phyloP scores from a whole-genome alignment of 2,329 filamentous ascomycete genomes.

The Sclerotinia trifoliorum region DNA sequence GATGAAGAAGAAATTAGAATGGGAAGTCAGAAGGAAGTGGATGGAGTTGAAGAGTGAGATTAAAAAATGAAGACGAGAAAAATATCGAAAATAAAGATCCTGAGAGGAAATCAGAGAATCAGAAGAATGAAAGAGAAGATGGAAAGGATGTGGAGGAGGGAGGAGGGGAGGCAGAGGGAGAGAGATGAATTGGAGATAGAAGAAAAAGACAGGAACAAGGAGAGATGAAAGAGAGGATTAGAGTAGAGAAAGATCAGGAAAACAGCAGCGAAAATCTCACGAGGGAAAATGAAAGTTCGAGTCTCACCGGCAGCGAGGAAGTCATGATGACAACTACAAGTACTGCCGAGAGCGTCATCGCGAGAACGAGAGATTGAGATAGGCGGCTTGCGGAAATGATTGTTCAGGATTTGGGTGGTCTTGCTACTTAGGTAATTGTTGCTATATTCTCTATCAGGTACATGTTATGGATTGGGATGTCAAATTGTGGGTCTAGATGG shows the following conservation, averaged over 20 bases:
- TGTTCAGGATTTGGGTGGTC: background rate
- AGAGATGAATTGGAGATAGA: too few species aligned
- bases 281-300: background rate
- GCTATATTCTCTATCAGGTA: fast-evolving
- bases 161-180: too few species aligned
- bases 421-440: background rate
- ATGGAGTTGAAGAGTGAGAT: background rate
- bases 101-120: too few species aligned
- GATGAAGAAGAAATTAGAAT: background rate
- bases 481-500: background rate
- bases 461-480: background rate
- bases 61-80: background rate
- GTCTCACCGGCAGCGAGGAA: background rate
- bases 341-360: background rate
- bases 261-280: too few species aligned
- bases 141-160: too few species aligned
- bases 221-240: too few species aligned
- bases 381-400: too few species aligned
- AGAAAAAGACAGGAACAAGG: too few species aligned
- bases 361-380: background rate
- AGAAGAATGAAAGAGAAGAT: too few species aligned
- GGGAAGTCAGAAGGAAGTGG: background rate
- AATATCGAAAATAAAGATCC: too few species aligned
- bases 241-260: background rate
- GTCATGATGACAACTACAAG: background rate